Percentiles rank a stretch among this genome's conserved stretches.
phyloP scores from a whole-genome alignment of 805 yeast species.

The Starmerella roubikii region DNA sequence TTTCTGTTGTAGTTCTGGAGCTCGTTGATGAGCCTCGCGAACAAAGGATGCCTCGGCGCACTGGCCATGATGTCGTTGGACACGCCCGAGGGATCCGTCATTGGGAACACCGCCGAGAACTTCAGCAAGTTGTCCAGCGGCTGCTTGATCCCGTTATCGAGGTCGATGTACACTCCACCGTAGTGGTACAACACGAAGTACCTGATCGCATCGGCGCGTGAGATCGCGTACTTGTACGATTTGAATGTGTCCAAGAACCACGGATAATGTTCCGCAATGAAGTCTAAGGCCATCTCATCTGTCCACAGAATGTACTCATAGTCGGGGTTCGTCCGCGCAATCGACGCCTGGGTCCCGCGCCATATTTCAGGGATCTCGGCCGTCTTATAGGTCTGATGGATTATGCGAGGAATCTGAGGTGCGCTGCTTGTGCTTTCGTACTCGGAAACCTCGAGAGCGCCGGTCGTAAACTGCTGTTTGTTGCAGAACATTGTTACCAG shows the following conservation, averaged over 20 bases:
- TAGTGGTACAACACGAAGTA: constrained; percentile 70
- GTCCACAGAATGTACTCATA: constrained; percentile 80
- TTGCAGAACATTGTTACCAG: constrained; percentile 55
- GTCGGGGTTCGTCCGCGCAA: constrained; percentile 72
- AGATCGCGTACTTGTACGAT: constrained; percentile 62
- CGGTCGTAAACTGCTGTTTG: constrained; percentile 57
- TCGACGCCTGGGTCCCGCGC: constrained; percentile 62
- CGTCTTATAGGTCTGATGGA: constrained; percentile 86
- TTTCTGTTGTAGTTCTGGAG: constrained; percentile 52
- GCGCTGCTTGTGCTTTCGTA: background rate
- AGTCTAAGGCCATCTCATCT: constrained; percentile 65
- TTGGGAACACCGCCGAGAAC: constrained; percentile 75
- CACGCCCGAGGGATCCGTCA: constrained; percentile 80
- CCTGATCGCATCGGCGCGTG: constrained; percentile 82
- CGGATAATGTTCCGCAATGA: constrained; percentile 64
- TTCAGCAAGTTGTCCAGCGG: constrained; percentile 67
- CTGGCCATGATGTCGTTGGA: constrained; percentile 91
- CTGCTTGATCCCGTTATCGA: constrained; percentile 78
- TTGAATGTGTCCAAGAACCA: constrained; percentile 81
- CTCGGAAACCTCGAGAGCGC: constrained; percentile 28
- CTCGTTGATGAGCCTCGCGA: constrained; percentile 51
- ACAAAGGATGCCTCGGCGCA: constrained; percentile 77
- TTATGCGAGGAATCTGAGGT: constrained; percentile 68
- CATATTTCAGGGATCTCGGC: constrained; percentile 66
- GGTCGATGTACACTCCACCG: constrained; percentile 83